Conservation (phyloP, 257 asterid genomes). For the Solanum ossicruentum region DNA sequence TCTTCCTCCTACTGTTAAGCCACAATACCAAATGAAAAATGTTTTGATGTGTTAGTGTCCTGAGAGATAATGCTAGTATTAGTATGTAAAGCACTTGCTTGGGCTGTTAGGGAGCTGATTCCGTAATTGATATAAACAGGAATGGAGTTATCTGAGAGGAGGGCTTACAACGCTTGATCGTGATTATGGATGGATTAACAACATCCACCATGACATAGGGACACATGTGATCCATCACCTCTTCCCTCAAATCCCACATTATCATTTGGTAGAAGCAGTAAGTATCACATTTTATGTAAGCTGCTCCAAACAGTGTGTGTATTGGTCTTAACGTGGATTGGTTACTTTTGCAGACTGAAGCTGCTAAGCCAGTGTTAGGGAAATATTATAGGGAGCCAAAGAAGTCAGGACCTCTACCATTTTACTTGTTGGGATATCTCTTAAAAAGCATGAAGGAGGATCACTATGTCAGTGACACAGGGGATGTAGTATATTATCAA, state of each 20-base stretch:
- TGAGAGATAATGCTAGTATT: background rate
- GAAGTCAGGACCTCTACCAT: slow-evolving; percentile 64
- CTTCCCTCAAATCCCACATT: slow-evolving; percentile 93
- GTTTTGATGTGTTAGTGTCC: background rate
- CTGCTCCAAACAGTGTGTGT: background rate
- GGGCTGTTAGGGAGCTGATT: background rate
- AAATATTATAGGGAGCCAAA: slow-evolving; percentile 68
- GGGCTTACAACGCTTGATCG: slow-evolving; percentile 69
- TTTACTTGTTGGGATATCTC: slow-evolving; percentile 51
- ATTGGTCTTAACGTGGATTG: background rate
- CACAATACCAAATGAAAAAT: background rate
- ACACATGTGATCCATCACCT: slow-evolving; percentile 90
- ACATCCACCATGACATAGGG: slow-evolving; percentile 89
- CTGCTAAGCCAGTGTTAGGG: slow-evolving; percentile 69
- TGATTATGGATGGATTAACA: slow-evolving; percentile 82
- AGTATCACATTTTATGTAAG: slow-evolving; percentile 3
- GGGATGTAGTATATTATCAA: slow-evolving; percentile 56
- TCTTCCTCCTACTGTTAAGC: background rate
- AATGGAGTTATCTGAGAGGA: slow-evolving; percentile 86
- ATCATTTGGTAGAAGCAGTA: slow-evolving; percentile 77
- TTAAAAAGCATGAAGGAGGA: slow-evolving; percentile 51
- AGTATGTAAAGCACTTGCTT: background rate
- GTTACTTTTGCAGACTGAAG: slow-evolving; percentile 47
- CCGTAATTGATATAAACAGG: slow-evolving; percentile 21
- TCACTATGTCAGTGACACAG: slow-evolving; percentile 66